Evolutionary conservation across 1,284 basidiomycete species (phyloP).

Genomic region (Boletus smithii): DNA sequence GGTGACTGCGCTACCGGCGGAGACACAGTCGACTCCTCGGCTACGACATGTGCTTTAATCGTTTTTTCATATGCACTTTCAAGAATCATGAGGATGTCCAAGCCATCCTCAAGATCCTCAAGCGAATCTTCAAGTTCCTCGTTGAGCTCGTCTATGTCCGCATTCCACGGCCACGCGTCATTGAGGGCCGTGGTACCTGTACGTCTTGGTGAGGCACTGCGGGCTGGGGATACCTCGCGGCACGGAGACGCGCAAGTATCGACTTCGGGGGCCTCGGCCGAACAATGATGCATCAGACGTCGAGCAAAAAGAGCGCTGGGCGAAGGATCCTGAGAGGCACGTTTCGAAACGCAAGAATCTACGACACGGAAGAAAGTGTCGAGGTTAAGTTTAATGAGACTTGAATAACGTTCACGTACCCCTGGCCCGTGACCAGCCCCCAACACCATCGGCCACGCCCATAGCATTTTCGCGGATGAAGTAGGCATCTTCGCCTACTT

Average conservation of each 20-base stretch:
- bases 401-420: slow-evolving; percentile 17
- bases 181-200: slow-evolving; percentile 26
- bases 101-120: slow-evolving; percentile 61
- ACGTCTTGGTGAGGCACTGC: slow-evolving; percentile 29
- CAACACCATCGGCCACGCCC: slow-evolving; percentile 87
- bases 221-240: slow-evolving; percentile 28
- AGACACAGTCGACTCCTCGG: slow-evolving; percentile 19
- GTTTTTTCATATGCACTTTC: slow-evolving; percentile 66
- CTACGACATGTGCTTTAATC: slow-evolving; percentile 54
- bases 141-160: slow-evolving; percentile 42
- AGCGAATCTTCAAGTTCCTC: slow-evolving; percentile 50
- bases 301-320: slow-evolving; percentile 79
- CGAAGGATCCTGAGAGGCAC: slow-evolving; percentile 39
- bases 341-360: slow-evolving; percentile 25
- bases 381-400: slow-evolving; percentile 17
- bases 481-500: slow-evolving; percentile 85
- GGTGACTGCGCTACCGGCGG: slow-evolving; percentile 4
- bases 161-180: slow-evolving; percentile 31
- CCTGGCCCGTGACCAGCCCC: slow-evolving; percentile 69
- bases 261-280: slow-evolving; percentile 44
- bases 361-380: neutral
- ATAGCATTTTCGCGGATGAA: slow-evolving; percentile 80
- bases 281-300: slow-evolving; percentile 85
- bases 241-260: slow-evolving; percentile 11
- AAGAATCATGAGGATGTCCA: slow-evolving; percentile 63